Conservation (phyloP, 23 red algal genomes). For the Gracilaria domingensis region DNA sequence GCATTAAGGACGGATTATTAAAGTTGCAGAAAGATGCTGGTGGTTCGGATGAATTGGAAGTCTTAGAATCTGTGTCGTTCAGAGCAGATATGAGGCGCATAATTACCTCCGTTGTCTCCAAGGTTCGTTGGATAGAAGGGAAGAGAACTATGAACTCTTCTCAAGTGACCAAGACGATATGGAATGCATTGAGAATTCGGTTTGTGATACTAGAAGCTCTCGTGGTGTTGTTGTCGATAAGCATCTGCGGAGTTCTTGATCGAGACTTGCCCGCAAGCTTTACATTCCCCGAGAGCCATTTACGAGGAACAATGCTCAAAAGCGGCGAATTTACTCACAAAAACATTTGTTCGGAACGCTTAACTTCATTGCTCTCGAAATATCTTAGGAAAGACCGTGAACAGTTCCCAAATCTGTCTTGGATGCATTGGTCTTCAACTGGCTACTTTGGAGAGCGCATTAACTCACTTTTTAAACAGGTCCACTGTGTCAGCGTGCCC, state of each 20-base stretch:
- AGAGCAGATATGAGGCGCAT: conserved; percentile 8
- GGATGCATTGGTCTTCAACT: conserved; percentile 52
- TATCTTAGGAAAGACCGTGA: conserved; percentile 51
- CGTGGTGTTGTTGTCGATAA: conserved; percentile 36
- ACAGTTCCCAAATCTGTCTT: conserved; percentile 41
- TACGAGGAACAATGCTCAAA: conserved; percentile 26
- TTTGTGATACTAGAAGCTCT: conserved; percentile 2
- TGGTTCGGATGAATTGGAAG: conserved; percentile 18
- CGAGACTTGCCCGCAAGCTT: not conserved
- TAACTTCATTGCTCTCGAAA: conserved; percentile 28
- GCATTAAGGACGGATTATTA: too few relatives aligned
- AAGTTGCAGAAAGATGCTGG: conserved; percentile 27
- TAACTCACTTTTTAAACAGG: conserved; percentile 24
- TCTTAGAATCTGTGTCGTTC: not conserved
- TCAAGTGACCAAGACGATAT: conserved; percentile 6
- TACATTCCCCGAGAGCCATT: too few relatives aligned
- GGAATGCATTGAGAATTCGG: conserved; percentile 35
- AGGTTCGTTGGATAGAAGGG: conserved; percentile 18
- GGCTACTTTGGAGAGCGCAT: conserved; percentile 10
- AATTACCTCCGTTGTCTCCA: conserved; percentile 38
- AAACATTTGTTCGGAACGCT: conserved; percentile 22
- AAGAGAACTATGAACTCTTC: conserved; percentile 16
- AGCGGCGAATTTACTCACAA: conserved; percentile 27
- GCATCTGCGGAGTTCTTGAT: conserved; percentile 24
- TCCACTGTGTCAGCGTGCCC: conserved; percentile 10